phyloP scores from a whole-genome alignment of 2,329 filamentous ascomycete species.

The Aspergillus ochraceoroseus region DNA sequence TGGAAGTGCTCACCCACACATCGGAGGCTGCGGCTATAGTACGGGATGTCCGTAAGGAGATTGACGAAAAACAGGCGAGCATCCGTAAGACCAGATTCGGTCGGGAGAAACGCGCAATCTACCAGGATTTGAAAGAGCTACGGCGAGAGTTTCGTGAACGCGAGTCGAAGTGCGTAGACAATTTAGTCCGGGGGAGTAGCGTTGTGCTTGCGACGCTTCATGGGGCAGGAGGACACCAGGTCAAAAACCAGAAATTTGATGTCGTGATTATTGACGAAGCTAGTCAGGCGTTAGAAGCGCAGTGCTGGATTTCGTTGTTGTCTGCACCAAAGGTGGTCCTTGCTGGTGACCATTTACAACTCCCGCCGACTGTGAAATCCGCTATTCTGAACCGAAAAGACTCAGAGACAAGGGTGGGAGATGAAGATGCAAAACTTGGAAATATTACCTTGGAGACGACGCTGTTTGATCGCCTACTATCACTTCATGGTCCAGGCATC shows the following conservation, averaged over 20 bases:
- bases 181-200: conserved; percentile 69
- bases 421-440: conserved; percentile 40
- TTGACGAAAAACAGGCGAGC: conserved; percentile 84
- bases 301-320: conserved; percentile 91
- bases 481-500: conserved; percentile 72
- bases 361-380: conserved; percentile 92
- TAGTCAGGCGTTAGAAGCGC: conserved; percentile 89
- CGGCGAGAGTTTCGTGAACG: conserved; percentile 83
- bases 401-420: conserved; percentile 44
- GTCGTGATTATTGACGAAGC: conserved; percentile 95
- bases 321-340: conserved; percentile 77
- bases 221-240: conserved; percentile 79
- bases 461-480: conserved; percentile 81
- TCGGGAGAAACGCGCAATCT: conserved; percentile 73
- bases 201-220: conserved; percentile 91
- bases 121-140: conserved; percentile 76
- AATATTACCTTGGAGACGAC: conserved; percentile 74
- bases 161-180: conserved; percentile 73
- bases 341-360: conserved; percentile 88
- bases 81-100: conserved; percentile 82
- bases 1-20: conserved; percentile 84
- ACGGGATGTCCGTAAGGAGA: conserved; percentile 81
- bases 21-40: conserved; percentile 88
- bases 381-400: conserved; percentile 45
- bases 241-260: conserved; percentile 77